Percentiles rank a stretch among this genome's conserved stretches.
These are phyloP conservation scores for Boletus edulis DNA, from an alignment of 768 basidiomycete species.

Conservation along the genomic window DNA sequence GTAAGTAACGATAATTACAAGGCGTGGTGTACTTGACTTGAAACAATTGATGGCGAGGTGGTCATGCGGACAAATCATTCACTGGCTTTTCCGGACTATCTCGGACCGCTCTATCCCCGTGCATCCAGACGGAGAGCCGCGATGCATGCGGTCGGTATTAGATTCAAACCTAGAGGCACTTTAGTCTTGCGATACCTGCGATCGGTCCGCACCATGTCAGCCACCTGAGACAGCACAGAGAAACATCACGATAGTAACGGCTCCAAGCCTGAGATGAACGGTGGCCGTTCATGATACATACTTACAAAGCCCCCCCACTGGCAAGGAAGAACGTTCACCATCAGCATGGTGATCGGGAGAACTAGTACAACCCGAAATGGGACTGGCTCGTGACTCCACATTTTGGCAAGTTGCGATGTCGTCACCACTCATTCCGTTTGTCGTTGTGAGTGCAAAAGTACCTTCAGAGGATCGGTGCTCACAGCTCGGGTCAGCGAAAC, in stretches of 20 bases:
- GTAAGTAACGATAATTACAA: not conserved
- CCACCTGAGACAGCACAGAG: not conserved
- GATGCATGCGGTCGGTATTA: not conserved
- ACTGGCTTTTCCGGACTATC: not conserved
- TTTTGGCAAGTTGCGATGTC: conserved; percentile 11
- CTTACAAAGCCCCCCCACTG: too few relatives aligned
- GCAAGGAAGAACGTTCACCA: not conserved
- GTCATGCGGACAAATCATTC: conserved; percentile 6
- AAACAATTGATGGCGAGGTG: not conserved
- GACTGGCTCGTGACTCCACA: not conserved
- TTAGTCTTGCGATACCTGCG: not conserved
- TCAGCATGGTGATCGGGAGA: not conserved
- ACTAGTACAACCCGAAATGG: not conserved
- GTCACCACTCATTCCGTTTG: conserved; percentile 15
- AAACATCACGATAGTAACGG: too few relatives aligned
- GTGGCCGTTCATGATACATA: not conserved
- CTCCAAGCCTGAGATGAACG: not conserved
- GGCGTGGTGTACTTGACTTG: not conserved
- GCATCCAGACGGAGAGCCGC: not conserved
- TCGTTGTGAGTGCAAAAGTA: conserved; percentile 17
- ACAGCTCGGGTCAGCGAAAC: conserved; percentile 29
- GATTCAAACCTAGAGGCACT: too few relatives aligned
- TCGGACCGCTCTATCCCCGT: not conserved
- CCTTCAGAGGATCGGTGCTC: not conserved
- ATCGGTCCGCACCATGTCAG: not conserved